Evolutionary conservation across 345 rosid genomes (phyloP), one percentile per base, ranked within the genome.

Genomic region (Lepidium sativum): DNA sequence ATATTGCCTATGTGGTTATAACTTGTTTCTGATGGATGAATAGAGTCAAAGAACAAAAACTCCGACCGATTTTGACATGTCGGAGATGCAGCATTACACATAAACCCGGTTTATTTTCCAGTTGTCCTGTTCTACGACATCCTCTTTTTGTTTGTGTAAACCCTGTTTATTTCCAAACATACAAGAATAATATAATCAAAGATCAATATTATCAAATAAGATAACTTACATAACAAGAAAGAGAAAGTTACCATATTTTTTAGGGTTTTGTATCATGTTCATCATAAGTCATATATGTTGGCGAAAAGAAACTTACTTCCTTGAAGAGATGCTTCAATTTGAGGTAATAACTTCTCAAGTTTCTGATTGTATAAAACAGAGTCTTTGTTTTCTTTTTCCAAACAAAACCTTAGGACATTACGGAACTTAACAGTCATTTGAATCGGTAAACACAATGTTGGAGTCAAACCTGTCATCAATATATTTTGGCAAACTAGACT

Each of bases 391-490:
- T 33, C 59, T 33, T 54, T n/a, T n/a, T 54, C 59, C 15, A 33
- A 54, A 10, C 59, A 54, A 18, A 1, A 53, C 27, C 41, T 53
- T 16, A 53, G 4, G 21, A 16, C 27, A 13, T 53, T 33, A 20
- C n/a, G n/a, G n/a, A n/a, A n/a, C n/a, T n/a, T n/a, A n/a, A n/a
- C n/a, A n/a, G n/a, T n/a, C n/a, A n/a, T n/a, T n/a, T n/a, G n/a
- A n/a, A n/a, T n/a, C 9, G 59, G 59, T 54, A 54, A 39, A 48
- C 89, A 83, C 4, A 80, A n/a, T n/a, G n/a, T 65, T 2, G 86
- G 91, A 1, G 84, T 81, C 7, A 83, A 69, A 18, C 95, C 86
- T 4, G 67, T 72, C 2, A 83, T 44, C 3, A 54, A 31, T 14
- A 80, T 65, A 15, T 31, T 60, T 7, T 79, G 72, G 54, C 79